Base-by-base conservation (phyloP, 2,329 filamentous ascomycete species). In the Microcera coccophila region DNA sequence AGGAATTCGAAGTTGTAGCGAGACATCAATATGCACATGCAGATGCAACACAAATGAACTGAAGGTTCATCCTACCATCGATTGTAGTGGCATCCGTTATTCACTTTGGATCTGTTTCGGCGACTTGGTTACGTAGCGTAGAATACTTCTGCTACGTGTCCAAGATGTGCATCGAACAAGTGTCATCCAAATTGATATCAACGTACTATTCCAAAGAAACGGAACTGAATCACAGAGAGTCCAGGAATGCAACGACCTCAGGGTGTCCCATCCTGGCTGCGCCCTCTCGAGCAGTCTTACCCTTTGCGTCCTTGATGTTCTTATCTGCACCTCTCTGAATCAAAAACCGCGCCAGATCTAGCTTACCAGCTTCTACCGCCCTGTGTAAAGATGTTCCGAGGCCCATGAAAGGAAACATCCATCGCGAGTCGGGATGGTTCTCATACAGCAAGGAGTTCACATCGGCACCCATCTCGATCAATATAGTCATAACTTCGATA, bases 1-100 rank as follows among this genome's bases (percentile, higher is more conserved):
- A 15, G 17, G 14, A 41, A 26, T 19, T 34, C 45, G 14, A 38
- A 36, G 11, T 32, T 48, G 32, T 48, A 42, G 41, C 10, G 12
- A 39, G 17, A 4, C 26, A n/a, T 26, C 22, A 26, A n/a, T n/a
- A n/a, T n/a, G n/a, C n/a, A n/a, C n/a, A n/a, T n/a, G n/a, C n/a
- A n/a, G n/a, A n/a, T n/a, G n/a, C n/a, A n/a, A n/a, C n/a, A n/a
- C n/a, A n/a, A n/a, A n/a, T n/a, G n/a, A n/a, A n/a, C n/a, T n/a
- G n/a, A n/a, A n/a, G n/a, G n/a, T n/a, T n/a, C n/a, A n/a, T n/a
- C n/a, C n/a, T n/a, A n/a, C n/a, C n/a, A n/a, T n/a, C n/a, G n/a
- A n/a, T n/a, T n/a, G n/a, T n/a, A n/a, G n/a, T n/a, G n/a, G n/a
- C n/a, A n/a, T n/a, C n/a, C n/a, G n/a, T n/a, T n/a, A n/a, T n/a